phyloP scores from a whole-genome alignment of 257 asterid genomes.

The Ilex asprella region DNA sequence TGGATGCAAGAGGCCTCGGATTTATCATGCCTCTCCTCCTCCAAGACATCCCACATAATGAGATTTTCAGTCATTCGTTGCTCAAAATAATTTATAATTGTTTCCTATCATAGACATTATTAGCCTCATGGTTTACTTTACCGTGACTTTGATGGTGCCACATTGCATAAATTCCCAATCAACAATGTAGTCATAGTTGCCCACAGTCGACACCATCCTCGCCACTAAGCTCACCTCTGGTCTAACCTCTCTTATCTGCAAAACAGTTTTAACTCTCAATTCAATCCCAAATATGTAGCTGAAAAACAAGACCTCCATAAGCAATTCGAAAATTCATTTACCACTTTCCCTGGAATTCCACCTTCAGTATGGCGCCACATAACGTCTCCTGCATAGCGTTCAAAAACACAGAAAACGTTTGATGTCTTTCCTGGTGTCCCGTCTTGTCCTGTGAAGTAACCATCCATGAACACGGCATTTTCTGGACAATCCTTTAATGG shows the following conservation, averaged over 20 bases:
- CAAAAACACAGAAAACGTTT: constrained; percentile 50
- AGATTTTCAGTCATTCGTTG: no score
- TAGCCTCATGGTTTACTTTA: constrained; percentile 15
- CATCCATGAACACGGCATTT: constrained; percentile 53
- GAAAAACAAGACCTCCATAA: not conserved
- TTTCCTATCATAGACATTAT: no score
- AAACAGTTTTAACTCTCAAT: not conserved
- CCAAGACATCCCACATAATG: no score
- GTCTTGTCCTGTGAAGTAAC: constrained; percentile 27
- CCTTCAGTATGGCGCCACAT: constrained; percentile 74
- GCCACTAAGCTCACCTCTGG: constrained; percentile 56
- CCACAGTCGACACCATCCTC: constrained; percentile 62
- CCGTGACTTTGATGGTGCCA: constrained; percentile 47
- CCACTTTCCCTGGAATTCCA: constrained; percentile 33
- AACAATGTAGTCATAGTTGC: constrained; percentile 66
- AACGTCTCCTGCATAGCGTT: constrained; percentile 49
- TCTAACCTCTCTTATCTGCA: constrained; percentile 37
- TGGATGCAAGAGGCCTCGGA: no score
- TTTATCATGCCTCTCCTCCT: no score
- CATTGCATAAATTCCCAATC: constrained; percentile 75
- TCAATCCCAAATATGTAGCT: not conserved
- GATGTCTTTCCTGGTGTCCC: constrained; percentile 37
- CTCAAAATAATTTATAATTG: no score
- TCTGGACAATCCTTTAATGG: constrained; percentile 60
- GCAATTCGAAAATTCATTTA: constrained; percentile 2